These are phyloP conservation scores for Psidium guajava DNA, from an alignment of 345 rosid species.

Conservation along the genomic window DNA sequence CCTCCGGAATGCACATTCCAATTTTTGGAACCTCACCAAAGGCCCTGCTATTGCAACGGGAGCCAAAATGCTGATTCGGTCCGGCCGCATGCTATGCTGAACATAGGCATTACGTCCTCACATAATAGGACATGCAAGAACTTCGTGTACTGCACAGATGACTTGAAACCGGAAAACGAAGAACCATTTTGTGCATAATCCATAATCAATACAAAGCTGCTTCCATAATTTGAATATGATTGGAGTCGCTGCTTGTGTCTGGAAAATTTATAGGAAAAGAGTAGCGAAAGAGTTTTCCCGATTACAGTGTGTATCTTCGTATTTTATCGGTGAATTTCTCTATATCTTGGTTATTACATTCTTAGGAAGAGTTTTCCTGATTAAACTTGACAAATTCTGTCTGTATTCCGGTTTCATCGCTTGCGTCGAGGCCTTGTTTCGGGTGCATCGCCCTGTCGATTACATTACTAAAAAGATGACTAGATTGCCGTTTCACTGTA, in stretches of 20 bases:
- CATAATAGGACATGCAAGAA: too few species aligned
- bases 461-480: not conserved
- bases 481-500: not conserved
- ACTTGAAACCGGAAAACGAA: not conserved
- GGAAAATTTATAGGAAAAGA: not conserved
- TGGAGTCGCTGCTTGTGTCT: not conserved
- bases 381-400: not conserved
- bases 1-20: not conserved
- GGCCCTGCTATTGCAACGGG: too few species aligned
- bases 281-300: too few species aligned
- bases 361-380: not conserved
- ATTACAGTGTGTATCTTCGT: too few species aligned
- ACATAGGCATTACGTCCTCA: too few species aligned
- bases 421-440: not conserved
- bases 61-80: too few species aligned
- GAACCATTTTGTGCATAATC: not conserved
- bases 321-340: too few species aligned
- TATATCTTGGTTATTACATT: not conserved
- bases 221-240: not conserved
- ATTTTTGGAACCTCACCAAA: too few species aligned
- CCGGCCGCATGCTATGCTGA: too few species aligned
- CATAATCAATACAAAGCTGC: not conserved
- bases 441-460: not conserved
- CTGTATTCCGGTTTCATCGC: not conserved
- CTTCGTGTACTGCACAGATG: conserved; percentile 1